These are phyloP conservation scores for Collybia nuda DNA, from an alignment of 768 basidiomycete genomes.

Conservation along the genomic window DNA sequence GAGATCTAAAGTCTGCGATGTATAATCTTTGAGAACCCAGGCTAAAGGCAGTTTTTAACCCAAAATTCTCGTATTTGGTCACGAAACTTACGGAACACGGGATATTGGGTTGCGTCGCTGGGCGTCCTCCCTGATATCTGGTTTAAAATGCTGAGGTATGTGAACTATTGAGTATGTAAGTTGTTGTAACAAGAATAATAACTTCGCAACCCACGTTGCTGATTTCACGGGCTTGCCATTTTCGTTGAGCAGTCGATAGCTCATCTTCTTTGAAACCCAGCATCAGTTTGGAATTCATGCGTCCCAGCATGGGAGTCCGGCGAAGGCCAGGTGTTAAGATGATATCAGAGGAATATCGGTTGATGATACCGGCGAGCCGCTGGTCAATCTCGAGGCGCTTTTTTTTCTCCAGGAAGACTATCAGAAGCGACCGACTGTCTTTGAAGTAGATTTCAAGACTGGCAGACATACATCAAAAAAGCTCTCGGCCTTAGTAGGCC, in stretches of 20 bases:
- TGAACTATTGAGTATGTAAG: slow-evolving; percentile 53
- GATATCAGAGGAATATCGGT: slow-evolving; percentile 37
- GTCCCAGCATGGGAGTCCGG: slow-evolving; percentile 56
- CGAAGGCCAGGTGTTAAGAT: slow-evolving; percentile 49
- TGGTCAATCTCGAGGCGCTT: slow-evolving; percentile 61
- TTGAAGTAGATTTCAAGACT: slow-evolving; percentile 93
- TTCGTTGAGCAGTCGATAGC: slow-evolving; percentile 67
- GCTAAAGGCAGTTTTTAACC: slow-evolving; percentile 40
- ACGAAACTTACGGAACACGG: slow-evolving; percentile 71
- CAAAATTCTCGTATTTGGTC: neutral
- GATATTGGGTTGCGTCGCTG: slow-evolving; percentile 93
- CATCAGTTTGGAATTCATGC: slow-evolving; percentile 49
- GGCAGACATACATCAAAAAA: slow-evolving; percentile 1
- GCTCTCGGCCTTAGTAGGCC: neutral
- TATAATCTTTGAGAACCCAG: slow-evolving; percentile 89
- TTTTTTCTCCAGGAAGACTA: slow-evolving; percentile 75
- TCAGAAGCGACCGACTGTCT: slow-evolving; percentile 84
- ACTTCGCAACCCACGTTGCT: slow-evolving; percentile 66
- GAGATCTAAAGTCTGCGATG: slow-evolving; percentile 66
- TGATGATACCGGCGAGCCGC: slow-evolving; percentile 47
- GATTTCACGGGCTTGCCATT: slow-evolving; percentile 89
- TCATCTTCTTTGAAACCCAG: slow-evolving; percentile 58
- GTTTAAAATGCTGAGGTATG: slow-evolving; percentile 86
- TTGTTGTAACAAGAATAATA: neutral
- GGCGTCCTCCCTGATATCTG: slow-evolving; percentile 92